Evolutionary conservation across 2,329 filamentous ascomycete genomes (phyloP).

Genomic region (Seiridium cupressi): DNA sequence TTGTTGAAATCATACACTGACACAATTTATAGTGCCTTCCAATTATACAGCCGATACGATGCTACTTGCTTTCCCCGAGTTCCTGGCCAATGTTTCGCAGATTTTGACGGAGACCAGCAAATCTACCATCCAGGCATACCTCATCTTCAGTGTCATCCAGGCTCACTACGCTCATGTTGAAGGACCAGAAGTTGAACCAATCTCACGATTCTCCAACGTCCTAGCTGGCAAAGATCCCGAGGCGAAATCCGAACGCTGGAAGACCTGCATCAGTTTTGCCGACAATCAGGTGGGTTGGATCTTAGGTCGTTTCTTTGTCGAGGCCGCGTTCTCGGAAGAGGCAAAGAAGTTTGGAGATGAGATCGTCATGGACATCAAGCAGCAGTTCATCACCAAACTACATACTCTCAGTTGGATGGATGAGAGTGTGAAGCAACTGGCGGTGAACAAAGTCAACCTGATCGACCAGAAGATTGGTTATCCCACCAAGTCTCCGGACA

Average conservation of each 20-base stretch:
- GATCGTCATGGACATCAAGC: constrained; percentile 70
- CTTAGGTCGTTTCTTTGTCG: constrained; percentile 68
- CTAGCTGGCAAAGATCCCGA: constrained; percentile 62
- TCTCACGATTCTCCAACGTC: constrained; percentile 57
- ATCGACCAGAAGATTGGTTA: constrained; percentile 66
- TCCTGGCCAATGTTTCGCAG: constrained; percentile 55
- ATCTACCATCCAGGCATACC: constrained; percentile 59
- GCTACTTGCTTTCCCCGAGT: constrained; percentile 59
- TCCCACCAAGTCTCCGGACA: constrained; percentile 58
- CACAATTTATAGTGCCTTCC: constrained; percentile 34
- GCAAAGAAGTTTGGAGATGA: constrained; percentile 66
- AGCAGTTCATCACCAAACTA: constrained; percentile 54
- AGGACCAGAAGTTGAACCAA: constrained; percentile 57
- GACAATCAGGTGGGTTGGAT: constrained; percentile 65
- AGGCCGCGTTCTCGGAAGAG: constrained; percentile 64
- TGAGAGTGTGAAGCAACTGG: constrained; percentile 57
- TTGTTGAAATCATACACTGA: not conserved
- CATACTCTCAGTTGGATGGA: constrained; percentile 53
- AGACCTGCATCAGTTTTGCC: constrained; percentile 58
- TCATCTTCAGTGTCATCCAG: constrained; percentile 63
- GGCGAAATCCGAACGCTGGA: constrained; percentile 63
- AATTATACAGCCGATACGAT: constrained; percentile 50
- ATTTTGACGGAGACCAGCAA: constrained; percentile 53
- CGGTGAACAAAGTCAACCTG: constrained; percentile 61
- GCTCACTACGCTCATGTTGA: constrained; percentile 53